Conservation (phyloP, 1,284 basidiomycete genomes). For the Cryptococcus wingfieldii region DNA sequence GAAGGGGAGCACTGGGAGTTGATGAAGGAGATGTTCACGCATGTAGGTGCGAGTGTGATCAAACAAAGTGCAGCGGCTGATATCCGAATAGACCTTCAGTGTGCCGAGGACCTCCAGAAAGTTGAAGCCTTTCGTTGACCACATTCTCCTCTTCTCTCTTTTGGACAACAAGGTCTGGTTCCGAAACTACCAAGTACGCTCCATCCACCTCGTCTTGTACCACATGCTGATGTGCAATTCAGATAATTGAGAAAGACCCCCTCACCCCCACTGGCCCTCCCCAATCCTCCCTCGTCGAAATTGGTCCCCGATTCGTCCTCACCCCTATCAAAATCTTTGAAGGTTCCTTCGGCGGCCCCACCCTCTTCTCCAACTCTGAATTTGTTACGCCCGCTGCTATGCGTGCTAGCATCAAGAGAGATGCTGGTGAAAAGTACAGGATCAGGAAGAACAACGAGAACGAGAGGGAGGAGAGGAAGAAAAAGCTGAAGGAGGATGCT, state of each 20-base stretch:
- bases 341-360: conserved; percentile 91
- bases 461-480: conserved; percentile 64
- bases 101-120: conserved; percentile 84
- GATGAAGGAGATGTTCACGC: conserved; percentile 93
- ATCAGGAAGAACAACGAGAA: conserved; percentile 72
- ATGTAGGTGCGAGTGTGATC: conserved; percentile 58
- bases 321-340: conserved; percentile 98
- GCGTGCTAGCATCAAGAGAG: conserved; percentile 65
- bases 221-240: neutral
- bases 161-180: conserved; percentile 98
- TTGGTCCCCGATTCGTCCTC: conserved; percentile 94
- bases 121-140: conserved; percentile 97
- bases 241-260: conserved; percentile 60
- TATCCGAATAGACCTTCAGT: conserved; percentile 71
- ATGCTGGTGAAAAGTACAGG: conserved; percentile 74
- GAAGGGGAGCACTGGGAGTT: conserved; percentile 83
- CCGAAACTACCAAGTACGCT: conserved; percentile 86
- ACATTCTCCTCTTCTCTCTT: conserved; percentile 92
- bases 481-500: conserved; percentile 56
- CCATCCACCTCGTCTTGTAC: neutral
- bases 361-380: conserved; percentile 94
- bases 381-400: conserved; percentile 84
- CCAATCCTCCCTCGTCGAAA: conserved; percentile 75
- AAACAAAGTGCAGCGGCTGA: neutral
- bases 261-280: conserved; percentile 53